Base-by-base conservation (phyloP, 176 grass and related monocot species). In the Oryza glumipatula region DNA sequence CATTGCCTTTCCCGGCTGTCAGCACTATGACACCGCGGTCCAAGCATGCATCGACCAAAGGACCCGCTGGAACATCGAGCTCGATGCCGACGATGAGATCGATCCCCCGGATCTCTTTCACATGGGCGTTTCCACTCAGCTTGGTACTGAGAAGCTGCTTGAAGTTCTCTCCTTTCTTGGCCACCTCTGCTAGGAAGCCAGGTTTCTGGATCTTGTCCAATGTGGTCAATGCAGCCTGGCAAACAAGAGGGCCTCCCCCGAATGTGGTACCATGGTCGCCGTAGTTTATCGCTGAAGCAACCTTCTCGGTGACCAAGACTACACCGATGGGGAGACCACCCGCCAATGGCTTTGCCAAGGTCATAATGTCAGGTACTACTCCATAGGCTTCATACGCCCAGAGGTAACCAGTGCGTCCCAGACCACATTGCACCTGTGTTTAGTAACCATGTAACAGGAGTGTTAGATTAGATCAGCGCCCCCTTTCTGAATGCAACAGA, bases 181-280 rank as follows among this genome's bases (percentile, higher is more conserved):
- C 67, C 44, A 95, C 96, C 52, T 92, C 85, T 33, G 72, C 87
- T 76, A 94, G 63, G 83, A 95, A 95, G 54, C 66, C 80, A 44
- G 93, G 87, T 69, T 86, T 81, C 65, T 85, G 83, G 80, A 98
- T 95, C 81, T 92, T 95, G 49, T 98, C 71, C n/a, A 98, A 35
- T 38, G 91, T 88, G 0, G 91, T n/a, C 39, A 98, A 84, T 22
- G 93, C 93, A 56, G 91, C 87, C 24, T 84, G 74, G 69, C 91
- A 94, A 7, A 93, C 87, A 26, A 98, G 81, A 26, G 93, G 96
- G 3, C 76, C 56, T 6, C 96, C 96, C 0, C 91, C 93, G 10
- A 94, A 98, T 32, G 96, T 98, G 16, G 89, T 98, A 0, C 96
- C 96, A 24, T 96, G 96, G 83, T 95, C 93, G 0, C 93, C 96